These are phyloP conservation scores for Pezicula carpinea DNA, from an alignment of 2,329 filamentous ascomycete species.

Conservation along the genomic window DNA sequence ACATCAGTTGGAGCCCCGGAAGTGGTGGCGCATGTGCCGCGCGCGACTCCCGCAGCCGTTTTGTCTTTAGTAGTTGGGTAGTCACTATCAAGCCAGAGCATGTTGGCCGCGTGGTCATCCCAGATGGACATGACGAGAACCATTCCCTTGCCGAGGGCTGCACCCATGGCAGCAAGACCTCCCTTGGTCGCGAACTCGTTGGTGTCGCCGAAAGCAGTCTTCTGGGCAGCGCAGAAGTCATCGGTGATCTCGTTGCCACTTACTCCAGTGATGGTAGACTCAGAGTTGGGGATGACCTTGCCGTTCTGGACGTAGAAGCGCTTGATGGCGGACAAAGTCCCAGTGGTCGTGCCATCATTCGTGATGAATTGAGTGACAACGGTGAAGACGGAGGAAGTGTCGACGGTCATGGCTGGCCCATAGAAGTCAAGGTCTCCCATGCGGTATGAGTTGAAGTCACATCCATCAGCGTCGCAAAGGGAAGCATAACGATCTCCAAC, in stretches of 20 bases:
- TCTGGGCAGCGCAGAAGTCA: conserved; percentile 51
- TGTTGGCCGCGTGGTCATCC: conserved; percentile 55
- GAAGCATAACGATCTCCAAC: conserved; percentile 45
- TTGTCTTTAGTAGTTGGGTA: conserved; percentile 47
- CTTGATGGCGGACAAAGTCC: conserved; percentile 48
- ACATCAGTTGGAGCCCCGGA: conserved; percentile 48
- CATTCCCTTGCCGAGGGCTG: conserved; percentile 50
- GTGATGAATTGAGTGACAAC: conserved; percentile 59
- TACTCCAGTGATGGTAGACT: conserved; percentile 40
- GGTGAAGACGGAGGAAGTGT: conserved; percentile 48
- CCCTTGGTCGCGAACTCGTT: conserved; percentile 50
- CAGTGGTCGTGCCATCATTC: conserved; percentile 40
- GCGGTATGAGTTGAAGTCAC: conserved; percentile 58
- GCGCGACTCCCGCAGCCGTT: conserved; percentile 42
- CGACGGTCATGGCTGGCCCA: conserved; percentile 46
- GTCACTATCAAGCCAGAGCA: conserved; percentile 71
- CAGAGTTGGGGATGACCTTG: conserved; percentile 45
- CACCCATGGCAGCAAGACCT: conserved; percentile 50
- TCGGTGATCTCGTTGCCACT: conserved; percentile 50
- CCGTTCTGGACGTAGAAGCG: conserved; percentile 55
- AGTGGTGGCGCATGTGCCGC: conserved; percentile 48
- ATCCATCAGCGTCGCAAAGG: conserved; percentile 56
- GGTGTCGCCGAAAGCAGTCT: conserved; percentile 50
- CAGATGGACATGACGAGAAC: conserved; percentile 61
- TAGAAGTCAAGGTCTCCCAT: conserved; percentile 53